Conservation (phyloP, 1,139 yeast species). For the Lodderomyces theae region DNA sequence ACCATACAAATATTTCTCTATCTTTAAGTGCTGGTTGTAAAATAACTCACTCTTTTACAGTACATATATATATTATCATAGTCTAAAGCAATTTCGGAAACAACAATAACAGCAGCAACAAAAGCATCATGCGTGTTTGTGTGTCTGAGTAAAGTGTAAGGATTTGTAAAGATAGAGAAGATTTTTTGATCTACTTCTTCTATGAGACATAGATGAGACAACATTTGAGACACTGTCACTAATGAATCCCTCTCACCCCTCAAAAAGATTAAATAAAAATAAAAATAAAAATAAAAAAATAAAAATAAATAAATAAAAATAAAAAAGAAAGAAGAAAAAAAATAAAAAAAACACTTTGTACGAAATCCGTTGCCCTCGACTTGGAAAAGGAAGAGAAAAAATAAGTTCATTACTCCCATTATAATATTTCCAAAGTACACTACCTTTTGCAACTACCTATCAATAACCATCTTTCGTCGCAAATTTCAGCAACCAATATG, state of each 20-base stretch:
- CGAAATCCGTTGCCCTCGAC: constrained; percentile 2
- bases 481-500: no score
- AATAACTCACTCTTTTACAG: no score
- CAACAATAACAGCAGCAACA: no score
- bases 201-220: constrained; percentile 1
- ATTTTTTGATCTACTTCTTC: neutral
- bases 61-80: no score
- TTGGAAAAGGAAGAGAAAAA: neutral
- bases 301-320: neutral
- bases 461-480: no score
- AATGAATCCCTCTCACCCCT: no score
- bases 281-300: neutral
- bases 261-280: neutral
- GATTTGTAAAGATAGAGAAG: no score
- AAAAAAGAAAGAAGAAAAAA: neutral
- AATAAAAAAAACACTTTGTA: neutral
- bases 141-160: no score
- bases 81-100: no score
- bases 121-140: no score
- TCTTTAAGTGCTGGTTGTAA: no score
- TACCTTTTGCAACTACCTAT: neutral
- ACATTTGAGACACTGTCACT: constrained; percentile 1
- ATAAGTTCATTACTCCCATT: neutral
- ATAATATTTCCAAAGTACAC: neutral
- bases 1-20: no score